Evolutionary conservation across 768 basidiomycete genomes (phyloP), one percentile per base, ranked within the genome.

Genomic region (Stropharia rugosoannulata): DNA sequence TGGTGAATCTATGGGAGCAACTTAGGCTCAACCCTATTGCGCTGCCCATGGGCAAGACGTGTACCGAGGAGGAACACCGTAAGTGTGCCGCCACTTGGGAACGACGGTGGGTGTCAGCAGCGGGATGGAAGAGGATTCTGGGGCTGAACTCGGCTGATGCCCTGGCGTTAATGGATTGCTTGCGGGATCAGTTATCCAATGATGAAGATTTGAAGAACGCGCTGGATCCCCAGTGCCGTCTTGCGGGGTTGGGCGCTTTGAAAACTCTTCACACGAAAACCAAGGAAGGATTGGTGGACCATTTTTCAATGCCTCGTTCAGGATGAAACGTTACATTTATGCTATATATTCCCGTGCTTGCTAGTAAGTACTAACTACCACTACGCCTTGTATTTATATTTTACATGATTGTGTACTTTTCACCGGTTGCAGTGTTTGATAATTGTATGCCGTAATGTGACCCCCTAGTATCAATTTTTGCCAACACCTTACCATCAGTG

Each of bases 1-100:
- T 78, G 27, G 68, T 69, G 18, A 67, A 60, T 15, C 66, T 72
- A 16, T 74, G 71, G 67, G 74, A 78, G 55, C 64, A 66, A 6
- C 59, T 69, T 29, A 59, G 68, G n/a, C 62, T 69, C 4, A 58
- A 54, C 3, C 67, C 75, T 11, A 61, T 70, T 16, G 57, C 58
- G 37, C 63, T 74, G 9, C 62, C 60, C n/a, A 60, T 57, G 19
- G 61, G 46, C 2, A 42, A 53, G 29, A 29, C 19, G 3, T 74
- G 73, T 51, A 50, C 63, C 1, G 47, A 45, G 0, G 62, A 66
- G 16, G 60, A 49, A 7, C 71, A 71, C 39, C 56, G 58, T 9
- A 61, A 61, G 22, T 78, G 76, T 54, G 52, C 55, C 32, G 45
- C 58, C 19, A 62, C 60, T 27, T 75, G 75, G 74, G 64, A 61